A percentile compares a stretch with the other conserved stretches of the same genome.
phyloP scores from a whole-genome alignment of 2,329 filamentous ascomycete species.

The Aspergillus sp. region DNA sequence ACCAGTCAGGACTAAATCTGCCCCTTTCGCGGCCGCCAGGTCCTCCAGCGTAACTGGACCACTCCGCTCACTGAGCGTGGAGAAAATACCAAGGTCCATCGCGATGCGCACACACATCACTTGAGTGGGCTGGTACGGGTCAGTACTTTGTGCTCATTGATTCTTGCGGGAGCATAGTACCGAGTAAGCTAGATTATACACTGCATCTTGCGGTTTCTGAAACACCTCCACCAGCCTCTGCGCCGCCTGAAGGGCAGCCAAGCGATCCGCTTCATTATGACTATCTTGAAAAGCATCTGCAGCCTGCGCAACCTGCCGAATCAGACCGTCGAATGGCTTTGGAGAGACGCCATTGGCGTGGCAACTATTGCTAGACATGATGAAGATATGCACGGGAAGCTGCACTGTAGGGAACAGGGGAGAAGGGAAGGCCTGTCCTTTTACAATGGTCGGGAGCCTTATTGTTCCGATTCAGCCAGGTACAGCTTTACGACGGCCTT shows the following conservation, averaged over 20 bases:
- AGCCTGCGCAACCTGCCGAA: conserved; percentile 1
- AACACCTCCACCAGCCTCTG: conserved; percentile 9
- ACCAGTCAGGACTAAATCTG: conserved; percentile 15
- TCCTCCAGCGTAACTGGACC: conserved; percentile 11
- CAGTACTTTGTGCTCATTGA: background rate
- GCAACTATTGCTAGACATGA: background rate
- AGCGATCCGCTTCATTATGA: conserved; percentile 5
- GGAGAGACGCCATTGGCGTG: background rate
- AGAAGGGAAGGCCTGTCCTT: background rate
- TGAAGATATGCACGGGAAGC: background rate
- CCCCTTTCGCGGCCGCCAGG: conserved; percentile 17
- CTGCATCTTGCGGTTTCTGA: conserved; percentile 13
- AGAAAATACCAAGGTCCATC: conserved; percentile 22
- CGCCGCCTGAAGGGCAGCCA: conserved; percentile 12
- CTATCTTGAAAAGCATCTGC: background rate
- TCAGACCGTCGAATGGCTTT: background rate
- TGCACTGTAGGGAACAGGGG: background rate
- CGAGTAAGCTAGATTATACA: conserved; percentile 15
- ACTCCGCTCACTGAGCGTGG: conserved; percentile 9
- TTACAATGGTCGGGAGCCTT: background rate
- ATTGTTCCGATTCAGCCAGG: too few species aligned
- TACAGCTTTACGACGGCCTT: background rate
- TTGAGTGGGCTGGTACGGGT: conserved; percentile 16
- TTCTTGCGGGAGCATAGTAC: background rate
- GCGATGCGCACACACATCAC: conserved; percentile 18